These are phyloP conservation scores for Mucuna pruriens DNA, from an alignment of 306 rosid species.

Conservation along the genomic window DNA sequence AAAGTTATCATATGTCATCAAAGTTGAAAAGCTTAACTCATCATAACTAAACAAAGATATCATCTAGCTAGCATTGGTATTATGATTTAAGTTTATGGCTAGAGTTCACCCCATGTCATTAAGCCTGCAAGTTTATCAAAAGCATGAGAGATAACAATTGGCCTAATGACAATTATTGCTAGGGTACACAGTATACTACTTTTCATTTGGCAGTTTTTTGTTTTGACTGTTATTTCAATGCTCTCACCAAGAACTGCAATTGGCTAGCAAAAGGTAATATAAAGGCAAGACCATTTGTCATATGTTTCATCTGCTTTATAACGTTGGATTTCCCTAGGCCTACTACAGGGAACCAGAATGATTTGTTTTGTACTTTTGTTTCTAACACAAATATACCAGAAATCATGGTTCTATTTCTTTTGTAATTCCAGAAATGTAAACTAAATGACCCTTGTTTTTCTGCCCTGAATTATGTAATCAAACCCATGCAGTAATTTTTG, in stretches of 20 bases:
- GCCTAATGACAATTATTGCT: conserved; percentile 19
- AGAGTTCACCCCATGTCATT: not conserved
- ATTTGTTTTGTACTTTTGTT: not conserved
- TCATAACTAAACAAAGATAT: not conserved
- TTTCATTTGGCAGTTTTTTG: not conserved
- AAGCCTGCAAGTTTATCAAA: not conserved
- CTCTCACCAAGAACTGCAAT: not conserved
- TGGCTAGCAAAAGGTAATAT: not conserved
- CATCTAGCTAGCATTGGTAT: not conserved
- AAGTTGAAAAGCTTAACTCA: conserved; percentile 2
- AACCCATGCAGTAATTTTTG: too few species aligned
- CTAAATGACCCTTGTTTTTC: not conserved
- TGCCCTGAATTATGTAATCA: too few species aligned
- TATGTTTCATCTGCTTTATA: not conserved
- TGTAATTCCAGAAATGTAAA: not conserved
- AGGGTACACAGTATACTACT: not conserved
- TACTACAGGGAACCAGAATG: not conserved
- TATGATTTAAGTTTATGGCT: not conserved
- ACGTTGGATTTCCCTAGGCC: conserved; percentile 4
- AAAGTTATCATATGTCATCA: not conserved
- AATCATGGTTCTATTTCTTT: not conserved
- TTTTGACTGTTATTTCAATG: conserved; percentile 11
- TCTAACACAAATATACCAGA: not conserved
- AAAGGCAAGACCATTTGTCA: not conserved
- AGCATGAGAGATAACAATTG: not conserved